These are phyloP conservation scores for Microthyrium microscopicum DNA, from an alignment of 2,329 filamentous ascomycete genomes.

Conservation along the genomic window DNA sequence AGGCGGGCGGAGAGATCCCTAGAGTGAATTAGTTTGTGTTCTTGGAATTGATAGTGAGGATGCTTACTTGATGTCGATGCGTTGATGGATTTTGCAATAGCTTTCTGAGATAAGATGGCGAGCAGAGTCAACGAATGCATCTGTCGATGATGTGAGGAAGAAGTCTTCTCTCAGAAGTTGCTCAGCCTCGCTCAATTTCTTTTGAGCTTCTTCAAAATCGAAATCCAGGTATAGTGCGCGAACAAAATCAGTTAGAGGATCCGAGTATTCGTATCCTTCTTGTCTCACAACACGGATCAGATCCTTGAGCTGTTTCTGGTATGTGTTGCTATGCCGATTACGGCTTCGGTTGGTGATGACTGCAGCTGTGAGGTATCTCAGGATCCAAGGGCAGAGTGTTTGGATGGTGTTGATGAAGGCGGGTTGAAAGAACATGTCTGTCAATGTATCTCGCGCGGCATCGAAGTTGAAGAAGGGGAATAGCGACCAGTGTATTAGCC, in stretches of 20 bases:
- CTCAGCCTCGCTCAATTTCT: constrained; percentile 72
- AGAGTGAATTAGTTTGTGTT: constrained; percentile 2
- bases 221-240: constrained; percentile 93
- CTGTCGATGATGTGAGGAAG: constrained; percentile 74
- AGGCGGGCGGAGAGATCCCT: constrained; percentile 81
- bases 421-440: constrained; percentile 93
- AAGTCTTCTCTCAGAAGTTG: constrained; percentile 86
- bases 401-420: constrained; percentile 99
- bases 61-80: constrained; percentile 80
- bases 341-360: constrained; percentile 70
- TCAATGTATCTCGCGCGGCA: constrained; percentile 70
- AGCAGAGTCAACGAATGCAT: constrained; percentile 84
- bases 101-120: constrained; percentile 94
- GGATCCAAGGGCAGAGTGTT: constrained; percentile 89
- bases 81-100: constrained; percentile 99
- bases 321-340: constrained; percentile 66
- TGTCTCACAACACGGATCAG: constrained; percentile 89
- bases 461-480: constrained; percentile 99
- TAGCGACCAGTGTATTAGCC: constrained; percentile 95
- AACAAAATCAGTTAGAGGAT: constrained; percentile 91
- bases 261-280: constrained; percentile 93
- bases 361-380: constrained; percentile 83
- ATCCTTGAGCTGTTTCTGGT: constrained; percentile 98
- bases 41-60: background rate
- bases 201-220: constrained; percentile 91